A percentile compares a stretch with the other conserved stretches of the same genome.
Conservation (phyloP, 2,329 filamentous ascomycete species). For the Penicillium janthinellum region DNA sequence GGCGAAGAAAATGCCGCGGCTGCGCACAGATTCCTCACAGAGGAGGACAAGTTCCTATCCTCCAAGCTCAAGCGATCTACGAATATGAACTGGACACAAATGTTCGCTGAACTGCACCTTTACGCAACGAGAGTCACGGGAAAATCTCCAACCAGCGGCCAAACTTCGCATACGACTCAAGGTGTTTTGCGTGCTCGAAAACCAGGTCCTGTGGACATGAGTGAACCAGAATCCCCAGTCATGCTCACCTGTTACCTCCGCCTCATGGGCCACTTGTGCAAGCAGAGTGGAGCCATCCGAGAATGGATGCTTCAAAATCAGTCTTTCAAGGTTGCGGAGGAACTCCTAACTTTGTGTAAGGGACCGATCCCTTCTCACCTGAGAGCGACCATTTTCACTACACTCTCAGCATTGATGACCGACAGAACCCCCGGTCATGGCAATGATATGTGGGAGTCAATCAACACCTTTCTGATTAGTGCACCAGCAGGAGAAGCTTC, state of each 20-base stretch:
- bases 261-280: slow-evolving; percentile 78
- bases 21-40: slow-evolving; percentile 85
- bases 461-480: slow-evolving; percentile 1
- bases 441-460: slow-evolving; percentile 69
- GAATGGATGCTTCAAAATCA: slow-evolving; percentile 71
- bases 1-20: slow-evolving; percentile 79
- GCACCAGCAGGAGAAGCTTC: background rate
- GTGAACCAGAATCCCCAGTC: slow-evolving; percentile 91
- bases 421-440: slow-evolving; percentile 70
- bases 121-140: slow-evolving; percentile 80
- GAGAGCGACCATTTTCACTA: slow-evolving; percentile 79
- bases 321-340: slow-evolving; percentile 69
- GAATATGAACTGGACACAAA: slow-evolving; percentile 89
- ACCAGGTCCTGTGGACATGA: slow-evolving; percentile 66
- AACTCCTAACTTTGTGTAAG: slow-evolving; percentile 77
- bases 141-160: slow-evolving; percentile 54
- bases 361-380: slow-evolving; percentile 75
- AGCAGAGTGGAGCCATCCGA: slow-evolving; percentile 71
- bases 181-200: slow-evolving; percentile 62
- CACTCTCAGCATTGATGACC: slow-evolving; percentile 73
- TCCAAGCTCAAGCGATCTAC: slow-evolving; percentile 79
- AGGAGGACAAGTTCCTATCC: slow-evolving; percentile 74
- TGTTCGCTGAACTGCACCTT: slow-evolving; percentile 84
- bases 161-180: slow-evolving; percentile 46
- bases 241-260: slow-evolving; percentile 95